Conservation (phyloP, 257 asterid genomes). For the Nicotiana undulata region DNA sequence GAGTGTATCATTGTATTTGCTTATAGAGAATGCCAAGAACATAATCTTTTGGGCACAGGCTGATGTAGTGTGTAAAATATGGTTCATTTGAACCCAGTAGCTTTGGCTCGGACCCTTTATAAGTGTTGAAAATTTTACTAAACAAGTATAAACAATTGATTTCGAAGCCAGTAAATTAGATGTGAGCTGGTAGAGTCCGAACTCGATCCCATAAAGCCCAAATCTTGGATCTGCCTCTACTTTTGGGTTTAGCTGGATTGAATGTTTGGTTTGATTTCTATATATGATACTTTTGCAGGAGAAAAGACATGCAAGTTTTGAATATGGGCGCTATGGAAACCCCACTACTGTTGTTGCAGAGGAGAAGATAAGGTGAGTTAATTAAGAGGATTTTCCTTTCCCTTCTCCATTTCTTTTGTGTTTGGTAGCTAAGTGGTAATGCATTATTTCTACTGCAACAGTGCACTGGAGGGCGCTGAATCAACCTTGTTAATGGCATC, state of each 20-base stretch:
- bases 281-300: constrained; percentile 42
- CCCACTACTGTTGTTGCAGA: constrained; percentile 77
- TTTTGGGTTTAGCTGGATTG: background rate
- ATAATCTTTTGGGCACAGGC: too few relatives aligned
- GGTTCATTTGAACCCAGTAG: too few relatives aligned
- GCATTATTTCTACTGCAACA: constrained; percentile 25
- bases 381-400: background rate
- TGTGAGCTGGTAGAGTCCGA: too few relatives aligned
- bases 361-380: constrained; percentile 74
- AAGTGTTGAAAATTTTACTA: too few relatives aligned
- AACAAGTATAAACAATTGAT: too few relatives aligned
- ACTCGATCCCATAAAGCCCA: too few relatives aligned
- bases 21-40: background rate
- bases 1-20: background rate
- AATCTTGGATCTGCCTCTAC: too few relatives aligned
- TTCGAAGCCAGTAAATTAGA: too few relatives aligned
- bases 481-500: constrained; percentile 76
- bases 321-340: constrained; percentile 91
- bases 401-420: background rate
- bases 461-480: constrained; percentile 97
- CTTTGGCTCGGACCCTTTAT: too few relatives aligned
- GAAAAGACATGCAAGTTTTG: constrained; percentile 69
- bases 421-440: background rate
- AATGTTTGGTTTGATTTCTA: background rate
- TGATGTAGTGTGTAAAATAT: too few relatives aligned